Base-by-base conservation (phyloP, 257 asterid genomes). In the Ocimum tenuiflorum region DNA sequence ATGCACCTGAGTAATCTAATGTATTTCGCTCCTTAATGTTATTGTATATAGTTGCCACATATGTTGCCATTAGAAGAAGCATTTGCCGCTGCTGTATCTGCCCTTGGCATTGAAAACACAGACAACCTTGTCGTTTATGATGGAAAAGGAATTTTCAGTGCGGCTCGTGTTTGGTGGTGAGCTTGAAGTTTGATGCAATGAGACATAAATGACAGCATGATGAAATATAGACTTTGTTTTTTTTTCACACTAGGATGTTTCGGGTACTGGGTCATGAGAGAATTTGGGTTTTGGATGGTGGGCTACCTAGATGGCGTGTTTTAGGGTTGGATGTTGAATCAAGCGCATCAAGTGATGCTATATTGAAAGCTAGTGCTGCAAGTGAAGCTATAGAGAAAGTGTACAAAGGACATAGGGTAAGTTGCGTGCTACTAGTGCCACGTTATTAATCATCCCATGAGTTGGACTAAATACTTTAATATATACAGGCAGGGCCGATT, bases 41-140 rank as follows among this genome's bases (percentile, higher is more conserved):
- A n/a, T 42, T 79, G 47, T 77, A 29, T 64, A 46, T 81, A 94
- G 99, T 73, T 94, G 81, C 99, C 99, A 22, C 99, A 94, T 76
- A 94, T 94, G 99, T 72, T 94, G 79, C 99, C 97, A 24, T 86
- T 96, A 54, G 97, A 88, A 79, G 97, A 85, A 83, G 97, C 92
- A 51, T 94, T 94, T 77, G 95, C 95, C 60, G 99, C 97, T 71
- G 99, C 96, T 75, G 96, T 81, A 73, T 94, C 99, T 49, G 92
- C 99, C 19, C 96, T 94, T 46, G 99, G 96, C 63, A 83, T 94
- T 33, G 96, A 88, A 70, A 94, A 94, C 79, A 90, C 83, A 80
- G 95, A 90, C 49, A 87, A 86, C 31, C 65, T 94, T 64, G 89
- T 94, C 74, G 97, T 94, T 45, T 94, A 94, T 76, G 99, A 94